Evolutionary conservation across 1,284 basidiomycete species (phyloP), one percentile per base, ranked within the genome.

Genomic region (Cronartium quercuum): DNA sequence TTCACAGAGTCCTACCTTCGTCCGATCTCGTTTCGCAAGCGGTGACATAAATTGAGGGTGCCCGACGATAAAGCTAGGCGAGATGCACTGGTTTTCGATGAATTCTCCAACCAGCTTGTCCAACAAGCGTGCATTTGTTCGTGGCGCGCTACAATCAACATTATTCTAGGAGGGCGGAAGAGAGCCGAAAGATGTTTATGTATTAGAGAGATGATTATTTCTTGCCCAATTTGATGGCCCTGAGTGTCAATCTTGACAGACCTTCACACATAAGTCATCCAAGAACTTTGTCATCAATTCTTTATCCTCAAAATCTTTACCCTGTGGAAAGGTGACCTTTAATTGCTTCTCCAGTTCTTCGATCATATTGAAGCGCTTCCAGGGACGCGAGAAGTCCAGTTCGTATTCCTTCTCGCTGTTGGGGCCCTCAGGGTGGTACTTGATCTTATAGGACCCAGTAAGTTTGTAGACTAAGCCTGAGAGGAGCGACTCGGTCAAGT

Each of bases 31-130:
- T 85, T 97, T 97, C 82, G 95, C 96, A 29, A 99, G 88, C 7
- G 95, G 95, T 3, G 94, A 97, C 95, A 99, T 99, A 80, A 99
- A 92, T 85, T 98, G 94, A 58, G 95, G 95, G 83, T 99, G 95
- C 35, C 95, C 96, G 77, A 94, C 73, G 79, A 99, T 98, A 86
- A 99, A 99, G 13, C 92, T 87, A 5, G 95, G 95, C 68, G 91
- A 95, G 81, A 98, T 88, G 84, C 95, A 99, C 77, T 98, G 89
- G 64, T 90, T 91, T 83, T 99, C 95, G 82, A 98, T 98, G 83
- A 86, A 98, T 82, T 98, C 95, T 76, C 95, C 95, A 68, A 98
- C 95, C 51, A 75, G 37, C 57, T 98, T 98, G 86, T 98, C 95
- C 66, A 98, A 89, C 66, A 98, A 84, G 68, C 95, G 89, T n/a